These are phyloP conservation scores for Glycyrrhiza uralensis DNA, from an alignment of 306 rosid genomes.

Conservation along the genomic window DNA sequence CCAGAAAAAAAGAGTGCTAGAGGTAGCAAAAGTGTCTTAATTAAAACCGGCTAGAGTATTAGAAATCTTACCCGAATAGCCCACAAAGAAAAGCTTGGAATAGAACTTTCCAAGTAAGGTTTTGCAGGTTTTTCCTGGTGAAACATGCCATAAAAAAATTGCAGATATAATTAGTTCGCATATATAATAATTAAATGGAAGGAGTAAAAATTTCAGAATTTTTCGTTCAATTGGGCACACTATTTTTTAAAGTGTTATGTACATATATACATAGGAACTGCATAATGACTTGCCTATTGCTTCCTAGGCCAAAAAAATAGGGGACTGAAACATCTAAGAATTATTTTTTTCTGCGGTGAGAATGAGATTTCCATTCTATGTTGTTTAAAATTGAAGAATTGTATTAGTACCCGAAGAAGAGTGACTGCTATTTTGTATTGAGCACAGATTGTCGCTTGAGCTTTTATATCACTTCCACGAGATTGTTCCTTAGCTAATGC, in stretches of 20 bases:
- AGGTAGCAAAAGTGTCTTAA: too few relatives aligned
- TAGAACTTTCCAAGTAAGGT: constrained; percentile 33
- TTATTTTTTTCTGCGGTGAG: background rate
- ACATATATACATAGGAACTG: background rate
- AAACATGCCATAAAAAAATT: background rate
- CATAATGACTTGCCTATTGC: too few relatives aligned
- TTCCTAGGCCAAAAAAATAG: too few relatives aligned
- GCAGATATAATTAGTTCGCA: background rate
- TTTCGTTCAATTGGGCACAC: too few relatives aligned
- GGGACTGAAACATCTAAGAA: background rate
- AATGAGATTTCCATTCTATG: background rate
- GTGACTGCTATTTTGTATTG: constrained; percentile 94
- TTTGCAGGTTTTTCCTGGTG: constrained; percentile 43
- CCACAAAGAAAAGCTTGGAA: constrained; percentile 59
- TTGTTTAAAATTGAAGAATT: constrained; percentile 10
- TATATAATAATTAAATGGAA: background rate
- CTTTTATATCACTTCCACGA: constrained; percentile 95
- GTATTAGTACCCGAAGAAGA: constrained; percentile 74
- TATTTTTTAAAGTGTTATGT: too few relatives aligned
- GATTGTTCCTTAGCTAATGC: constrained; percentile 94
- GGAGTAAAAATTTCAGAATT: background rate
- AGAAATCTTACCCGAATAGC: constrained; percentile 53
- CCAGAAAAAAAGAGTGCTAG: too few relatives aligned
- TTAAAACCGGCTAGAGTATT: background rate
- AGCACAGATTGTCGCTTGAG: constrained; percentile 97